Evolutionary conservation across 352 stramenopile genomes (phyloP), one percentile per base, ranked within the genome.

Genomic region (Ophiocytium majus): DNA sequence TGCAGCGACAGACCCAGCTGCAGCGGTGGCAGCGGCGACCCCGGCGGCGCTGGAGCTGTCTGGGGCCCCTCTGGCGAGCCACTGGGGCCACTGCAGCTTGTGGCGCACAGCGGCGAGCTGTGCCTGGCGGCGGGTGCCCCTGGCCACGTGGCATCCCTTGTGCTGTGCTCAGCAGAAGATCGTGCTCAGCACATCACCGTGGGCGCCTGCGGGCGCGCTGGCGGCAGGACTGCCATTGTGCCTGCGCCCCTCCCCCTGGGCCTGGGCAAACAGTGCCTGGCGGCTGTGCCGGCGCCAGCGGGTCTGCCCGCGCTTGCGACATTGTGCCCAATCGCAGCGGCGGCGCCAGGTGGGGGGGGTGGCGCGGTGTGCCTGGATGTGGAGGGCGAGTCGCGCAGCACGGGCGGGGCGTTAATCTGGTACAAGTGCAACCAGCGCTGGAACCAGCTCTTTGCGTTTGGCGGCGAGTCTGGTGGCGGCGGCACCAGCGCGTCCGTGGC

Each of bases 371-470:
- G 43, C 43, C 43, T 57, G 43, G 43, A 57, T 14, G 43, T 28
- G 28, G 79, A 74, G 9, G 17, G 28, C 43, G 35, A 17, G 50
- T 31, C 0, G 43, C 49, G 23, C 0, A 10, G 0, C 14, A 32
- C 79, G 79, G 64, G 43, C 71, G 23, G 14, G 9, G 31, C 37
- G 49, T 37, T n/a, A 0, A 75, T 23, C 32, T 57, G 43, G 49
- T 57, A 17, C 36, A 83, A 63, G 37, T 89, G 85, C 63, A 76
- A 80, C 14, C 79, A 75, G 34, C 82, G 85, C 0, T 89, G 85
- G 85, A 89, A 89, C 71, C 85, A 89, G 82, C 85, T 89, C 82
- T 89, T 87, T 49, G 81, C 57, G 28, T 89, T 89, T 63, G 85
- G 85, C 43, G 43, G 5, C 5, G 43, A 5, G 43, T 5, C 43